phyloP scores from a whole-genome alignment of 2,329 filamentous ascomycete species.

The Hypoxylon sp. region DNA sequence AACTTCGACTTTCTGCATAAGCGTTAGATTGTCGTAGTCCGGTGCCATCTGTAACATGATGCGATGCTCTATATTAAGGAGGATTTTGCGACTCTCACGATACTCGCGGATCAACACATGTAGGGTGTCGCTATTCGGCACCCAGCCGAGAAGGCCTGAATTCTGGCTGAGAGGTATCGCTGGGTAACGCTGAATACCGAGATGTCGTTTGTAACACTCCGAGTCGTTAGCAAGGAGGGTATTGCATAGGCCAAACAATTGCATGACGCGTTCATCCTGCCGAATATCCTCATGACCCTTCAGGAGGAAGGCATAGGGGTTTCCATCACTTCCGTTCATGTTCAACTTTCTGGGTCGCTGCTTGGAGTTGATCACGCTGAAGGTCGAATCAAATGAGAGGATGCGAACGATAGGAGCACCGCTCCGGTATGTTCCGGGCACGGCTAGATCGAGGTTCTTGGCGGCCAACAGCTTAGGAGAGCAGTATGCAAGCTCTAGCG shows the following conservation, averaged over 20 bases:
- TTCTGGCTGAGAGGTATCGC: constrained; percentile 98
- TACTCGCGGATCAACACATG: constrained; percentile 98
- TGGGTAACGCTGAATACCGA: constrained; percentile 95
- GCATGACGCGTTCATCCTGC: constrained; percentile 99
- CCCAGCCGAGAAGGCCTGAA: constrained; percentile 95
- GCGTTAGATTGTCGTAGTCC: constrained; percentile 96
- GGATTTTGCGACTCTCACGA: constrained; percentile 94
- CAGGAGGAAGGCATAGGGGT: constrained; percentile 87
- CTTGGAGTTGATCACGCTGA: constrained; percentile 96
- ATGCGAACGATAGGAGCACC: constrained; percentile 85
- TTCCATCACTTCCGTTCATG: constrained; percentile 89
- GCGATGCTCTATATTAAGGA: constrained; percentile 98
- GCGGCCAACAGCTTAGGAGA: constrained; percentile 92
- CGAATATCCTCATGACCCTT: constrained; percentile 99
- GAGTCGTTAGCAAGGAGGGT: constrained; percentile 93
- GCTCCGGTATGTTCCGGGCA: constrained; percentile 95
- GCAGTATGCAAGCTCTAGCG: constrained; percentile 94
- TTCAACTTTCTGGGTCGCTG: constrained; percentile 93
- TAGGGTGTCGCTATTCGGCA: constrained; percentile 96
- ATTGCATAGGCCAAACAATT: constrained; percentile 97
- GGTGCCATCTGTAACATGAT: constrained; percentile 99
- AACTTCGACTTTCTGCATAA: constrained; percentile 99
- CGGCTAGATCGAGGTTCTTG: constrained; percentile 88
- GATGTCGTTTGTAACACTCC: constrained; percentile 96
- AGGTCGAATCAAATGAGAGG: constrained; percentile 88